Evolutionary conservation across 257 asterid genomes (phyloP).

Genomic region (Phtheirospermum japonicum): DNA sequence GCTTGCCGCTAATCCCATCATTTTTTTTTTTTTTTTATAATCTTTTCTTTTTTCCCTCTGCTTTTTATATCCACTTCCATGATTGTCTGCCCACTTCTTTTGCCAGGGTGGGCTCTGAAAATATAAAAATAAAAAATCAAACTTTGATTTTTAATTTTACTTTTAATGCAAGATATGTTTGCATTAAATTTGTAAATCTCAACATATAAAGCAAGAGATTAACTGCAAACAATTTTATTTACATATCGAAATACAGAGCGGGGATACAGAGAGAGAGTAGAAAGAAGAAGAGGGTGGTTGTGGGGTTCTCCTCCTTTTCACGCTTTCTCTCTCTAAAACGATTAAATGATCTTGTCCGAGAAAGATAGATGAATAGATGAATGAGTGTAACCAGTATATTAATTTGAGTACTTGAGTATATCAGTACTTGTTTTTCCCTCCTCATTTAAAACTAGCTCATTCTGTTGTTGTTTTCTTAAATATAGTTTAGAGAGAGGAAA

Average conservation of each 20-base stretch:
- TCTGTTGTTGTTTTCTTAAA: too few species aligned
- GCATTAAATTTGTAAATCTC: not conserved
- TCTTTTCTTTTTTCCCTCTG: not conserved
- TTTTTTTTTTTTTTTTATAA: not conserved
- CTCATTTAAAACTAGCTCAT: too few species aligned
- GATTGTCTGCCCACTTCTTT: not conserved
- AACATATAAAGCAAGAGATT: not conserved
- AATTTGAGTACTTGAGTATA: not conserved
- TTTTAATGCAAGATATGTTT: not conserved
- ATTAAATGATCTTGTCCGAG: constrained; percentile 13
- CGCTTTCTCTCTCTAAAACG: constrained; percentile 38
- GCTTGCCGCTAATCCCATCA: not conserved
- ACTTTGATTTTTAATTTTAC: too few species aligned
- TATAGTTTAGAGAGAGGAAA: not conserved
- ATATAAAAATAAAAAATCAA: not conserved
- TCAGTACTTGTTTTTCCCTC: not conserved
- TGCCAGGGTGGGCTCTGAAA: not conserved
- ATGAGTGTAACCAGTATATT: too few species aligned
- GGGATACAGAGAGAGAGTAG: constrained; percentile 6
- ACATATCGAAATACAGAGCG: too few species aligned
- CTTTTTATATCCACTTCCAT: not conserved
- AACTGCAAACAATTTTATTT: not conserved
- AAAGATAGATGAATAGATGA: too few species aligned
- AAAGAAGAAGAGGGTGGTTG: constrained; percentile 25
- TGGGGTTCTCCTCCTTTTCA: constrained; percentile 33